phyloP scores from a whole-genome alignment of 176 grass and related monocot genomes.

The Cymbopogon citratus region DNA sequence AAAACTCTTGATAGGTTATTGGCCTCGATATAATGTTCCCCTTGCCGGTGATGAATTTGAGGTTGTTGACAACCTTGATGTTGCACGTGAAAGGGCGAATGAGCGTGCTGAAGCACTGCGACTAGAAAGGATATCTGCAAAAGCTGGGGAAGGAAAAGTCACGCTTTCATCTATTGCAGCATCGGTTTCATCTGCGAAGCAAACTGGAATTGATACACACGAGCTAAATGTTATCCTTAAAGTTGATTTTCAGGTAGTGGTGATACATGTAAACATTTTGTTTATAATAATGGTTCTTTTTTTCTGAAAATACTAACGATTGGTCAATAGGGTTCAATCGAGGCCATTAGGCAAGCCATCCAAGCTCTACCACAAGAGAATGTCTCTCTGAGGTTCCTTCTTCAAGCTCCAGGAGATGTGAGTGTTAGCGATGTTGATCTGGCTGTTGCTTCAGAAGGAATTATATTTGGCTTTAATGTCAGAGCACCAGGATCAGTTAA shows the following conservation, averaged over 20 bases:
- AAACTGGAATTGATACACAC: constrained; percentile 73
- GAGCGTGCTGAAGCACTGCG: constrained; percentile 47
- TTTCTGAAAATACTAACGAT: constrained; percentile 12
- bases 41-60: constrained; percentile 93
- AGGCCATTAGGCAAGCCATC: constrained; percentile 88
- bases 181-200: constrained; percentile 60
- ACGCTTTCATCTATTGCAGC: constrained; percentile 79
- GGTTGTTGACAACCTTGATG: constrained; percentile 61
- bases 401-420: constrained; percentile 89
- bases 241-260: constrained; percentile 90
- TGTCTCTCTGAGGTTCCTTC: constrained; percentile 80
- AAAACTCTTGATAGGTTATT: constrained; percentile 55
- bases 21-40: constrained; percentile 78
- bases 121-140: constrained; percentile 68
- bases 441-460: constrained; percentile 71
- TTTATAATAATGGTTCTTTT: background rate
- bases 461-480: constrained; percentile 96
- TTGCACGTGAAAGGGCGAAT: constrained; percentile 58
- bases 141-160: constrained; percentile 82
- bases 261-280: constrained; percentile 9
- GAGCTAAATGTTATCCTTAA: constrained; percentile 93
- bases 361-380: constrained; percentile 80
- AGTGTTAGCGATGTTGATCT: constrained; percentile 84
- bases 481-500: constrained; percentile 81
- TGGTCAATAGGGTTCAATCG: constrained; percentile 75